Conservation (phyloP, 106 monocot genomes). For the Xerophyta viscosa region DNA sequence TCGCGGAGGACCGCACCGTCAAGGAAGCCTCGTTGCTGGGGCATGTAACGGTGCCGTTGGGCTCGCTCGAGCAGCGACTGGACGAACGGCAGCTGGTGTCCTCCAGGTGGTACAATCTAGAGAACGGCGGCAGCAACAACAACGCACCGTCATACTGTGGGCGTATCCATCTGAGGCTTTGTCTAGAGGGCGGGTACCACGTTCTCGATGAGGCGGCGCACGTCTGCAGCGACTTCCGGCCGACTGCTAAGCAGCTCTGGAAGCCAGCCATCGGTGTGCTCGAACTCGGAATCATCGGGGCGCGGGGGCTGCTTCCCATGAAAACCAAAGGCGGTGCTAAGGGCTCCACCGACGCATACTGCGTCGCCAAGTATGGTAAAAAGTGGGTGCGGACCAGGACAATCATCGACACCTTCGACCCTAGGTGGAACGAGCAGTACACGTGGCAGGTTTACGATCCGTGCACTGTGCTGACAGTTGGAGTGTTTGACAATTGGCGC, state of each 20-base stretch:
- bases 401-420: conserved; percentile 83
- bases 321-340: conserved; percentile 79
- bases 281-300: conserved; percentile 79
- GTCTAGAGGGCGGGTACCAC: conserved; percentile 91
- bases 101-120: conserved; percentile 75
- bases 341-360: conserved; percentile 94
- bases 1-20: conserved; percentile 76
- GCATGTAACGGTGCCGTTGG: conserved; percentile 37
- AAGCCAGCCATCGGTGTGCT: conserved; percentile 70
- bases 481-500: conserved; percentile 94
- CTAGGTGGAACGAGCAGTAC: conserved; percentile 98
- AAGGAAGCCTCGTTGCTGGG: conserved; percentile 63
- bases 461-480: conserved; percentile 87
- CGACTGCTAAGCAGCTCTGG: conserved; percentile 93
- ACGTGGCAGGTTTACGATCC: conserved; percentile 98
- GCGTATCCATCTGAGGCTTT: conserved; percentile 65
- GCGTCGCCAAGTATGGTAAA: conserved; percentile 95
- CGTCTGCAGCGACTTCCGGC: conserved; percentile 87
- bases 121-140: conserved; percentile 5
- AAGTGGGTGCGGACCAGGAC: conserved; percentile 96
- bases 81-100: conserved; percentile 67
- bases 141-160: conserved; percentile 34
- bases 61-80: conserved; percentile 52
- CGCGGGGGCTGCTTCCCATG: conserved; percentile 87
- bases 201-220: conserved; percentile 96